Evolutionary conservation across 2,329 filamentous ascomycete species (phyloP).

Genomic region (Cryoendolithus antarcticus): DNA sequence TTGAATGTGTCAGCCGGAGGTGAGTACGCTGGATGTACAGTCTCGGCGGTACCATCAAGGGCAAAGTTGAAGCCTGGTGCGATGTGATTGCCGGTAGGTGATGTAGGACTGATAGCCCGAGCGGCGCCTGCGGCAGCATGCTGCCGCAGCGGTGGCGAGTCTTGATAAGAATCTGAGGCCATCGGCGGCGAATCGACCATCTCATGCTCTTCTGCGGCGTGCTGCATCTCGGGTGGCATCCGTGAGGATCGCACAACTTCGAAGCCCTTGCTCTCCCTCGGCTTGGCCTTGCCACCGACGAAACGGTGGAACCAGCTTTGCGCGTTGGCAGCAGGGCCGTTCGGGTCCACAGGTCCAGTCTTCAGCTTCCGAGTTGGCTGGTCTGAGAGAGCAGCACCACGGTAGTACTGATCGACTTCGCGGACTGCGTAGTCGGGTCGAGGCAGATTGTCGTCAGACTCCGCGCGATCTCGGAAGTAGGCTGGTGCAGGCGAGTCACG

Average conservation of each 20-base stretch:
- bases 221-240: conserved; percentile 37
- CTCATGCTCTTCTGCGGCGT: conserved; percentile 35
- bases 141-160: conserved; percentile 13
- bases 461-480: conserved; percentile 39
- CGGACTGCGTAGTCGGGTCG: conserved; percentile 78
- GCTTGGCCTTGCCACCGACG: conserved; percentile 49
- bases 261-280: conserved; percentile 86
- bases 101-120: conserved; percentile 5
- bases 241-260: conserved; percentile 86
- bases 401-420: conserved; percentile 94
- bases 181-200: conserved; percentile 22
- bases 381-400: conserved; percentile 75
- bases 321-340: conserved; percentile 77
- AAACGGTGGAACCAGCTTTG: conserved; percentile 77
- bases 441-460: conserved; percentile 40
- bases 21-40: conserved; percentile 1
- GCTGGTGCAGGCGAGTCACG: conserved; percentile 40
- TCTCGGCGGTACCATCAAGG: conserved; percentile 8
- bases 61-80: conserved; percentile 12
- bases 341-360: conserved; percentile 89
- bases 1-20: conserved; percentile 9
- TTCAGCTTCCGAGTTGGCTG: conserved; percentile 72
- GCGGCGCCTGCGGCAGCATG: conserved; percentile 11
- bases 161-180: conserved; percentile 20
- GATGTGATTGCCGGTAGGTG: background rate